Conservation (phyloP, 2,329 filamentous ascomycete species). For the Zasmidium cellare region DNA sequence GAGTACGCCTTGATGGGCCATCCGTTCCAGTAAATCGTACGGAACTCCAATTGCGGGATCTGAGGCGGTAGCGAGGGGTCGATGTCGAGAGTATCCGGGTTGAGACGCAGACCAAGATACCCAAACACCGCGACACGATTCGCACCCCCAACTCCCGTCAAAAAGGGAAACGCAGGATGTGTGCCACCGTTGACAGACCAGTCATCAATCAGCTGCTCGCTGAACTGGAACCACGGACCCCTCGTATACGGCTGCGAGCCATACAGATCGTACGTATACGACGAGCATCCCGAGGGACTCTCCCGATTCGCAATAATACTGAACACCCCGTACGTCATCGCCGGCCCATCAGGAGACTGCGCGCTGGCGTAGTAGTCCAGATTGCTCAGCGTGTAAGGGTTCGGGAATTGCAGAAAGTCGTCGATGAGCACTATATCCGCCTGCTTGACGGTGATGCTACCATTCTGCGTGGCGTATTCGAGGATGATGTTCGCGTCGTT, state of each 20-base stretch:
- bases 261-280: slow-evolving; percentile 67
- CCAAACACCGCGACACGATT: slow-evolving; percentile 68
- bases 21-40: slow-evolving; percentile 67
- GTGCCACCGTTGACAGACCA: slow-evolving; percentile 62
- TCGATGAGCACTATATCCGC: slow-evolving; percentile 69
- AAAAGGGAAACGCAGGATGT: slow-evolving; percentile 69
- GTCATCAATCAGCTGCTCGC: slow-evolving; percentile 66
- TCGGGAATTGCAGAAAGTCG: slow-evolving; percentile 62
- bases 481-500: slow-evolving; percentile 59
- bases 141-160: slow-evolving; percentile 69
- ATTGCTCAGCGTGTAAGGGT: slow-evolving; percentile 57
- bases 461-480: slow-evolving; percentile 67
- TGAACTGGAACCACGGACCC: slow-evolving; percentile 69
- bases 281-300: slow-evolving; percentile 66
- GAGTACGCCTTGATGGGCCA: slow-evolving; percentile 62
- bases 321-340: slow-evolving; percentile 73
- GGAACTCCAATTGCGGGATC: slow-evolving; percentile 60
- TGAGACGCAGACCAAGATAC: slow-evolving; percentile 64
- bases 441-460: slow-evolving; percentile 66
- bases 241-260: slow-evolving; percentile 64
- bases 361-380: slow-evolving; percentile 70
- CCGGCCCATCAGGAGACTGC: slow-evolving; percentile 67
- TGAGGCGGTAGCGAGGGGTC: slow-evolving; percentile 67
- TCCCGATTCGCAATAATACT: slow-evolving; percentile 66
- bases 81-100: slow-evolving; percentile 61